A percentile compares a stretch with the other conserved stretches of the same genome.
phyloP scores from a whole-genome alignment of 441 rosid genomes.

The Pelargonium citronellum region DNA sequence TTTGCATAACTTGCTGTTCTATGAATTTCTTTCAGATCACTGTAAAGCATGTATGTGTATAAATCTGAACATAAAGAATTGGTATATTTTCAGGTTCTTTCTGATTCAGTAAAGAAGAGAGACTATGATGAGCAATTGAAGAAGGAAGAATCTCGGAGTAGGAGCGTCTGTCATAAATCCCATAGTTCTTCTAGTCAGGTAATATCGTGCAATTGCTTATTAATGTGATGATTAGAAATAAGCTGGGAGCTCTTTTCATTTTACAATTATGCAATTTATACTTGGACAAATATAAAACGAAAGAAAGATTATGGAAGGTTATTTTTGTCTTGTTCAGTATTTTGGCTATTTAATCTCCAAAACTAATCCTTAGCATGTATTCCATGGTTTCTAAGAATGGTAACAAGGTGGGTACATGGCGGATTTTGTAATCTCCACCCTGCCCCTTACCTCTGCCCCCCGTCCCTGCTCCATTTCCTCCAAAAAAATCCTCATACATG shows the following conservation, averaged over 20 bases:
- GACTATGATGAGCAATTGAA: conserved; percentile 90
- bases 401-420: too few species aligned
- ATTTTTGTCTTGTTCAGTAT: too few species aligned
- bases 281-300: too few species aligned
- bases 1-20: neutral
- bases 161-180: conserved; percentile 70
- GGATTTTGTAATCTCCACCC: too few species aligned
- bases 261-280: neutral
- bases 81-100: conserved; percentile 60
- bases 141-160: conserved; percentile 72
- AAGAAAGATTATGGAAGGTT: neutral
- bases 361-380: too few species aligned
- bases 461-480: too few species aligned
- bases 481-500: too few species aligned
- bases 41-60: conserved; percentile 3
- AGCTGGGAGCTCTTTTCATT: neutral
- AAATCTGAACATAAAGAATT: conserved; percentile 8
- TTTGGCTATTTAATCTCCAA: too few species aligned
- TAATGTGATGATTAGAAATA: neutral
- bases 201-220: conserved; percentile 9
- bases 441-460: too few species aligned
- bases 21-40: conserved; percentile 12
- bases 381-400: too few species aligned
- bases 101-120: conserved; percentile 76
- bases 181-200: conserved; percentile 52